Base-by-base conservation (phyloP, 2,329 filamentous ascomycete genomes). In the Colletotrichum gloeosporioides region DNA sequence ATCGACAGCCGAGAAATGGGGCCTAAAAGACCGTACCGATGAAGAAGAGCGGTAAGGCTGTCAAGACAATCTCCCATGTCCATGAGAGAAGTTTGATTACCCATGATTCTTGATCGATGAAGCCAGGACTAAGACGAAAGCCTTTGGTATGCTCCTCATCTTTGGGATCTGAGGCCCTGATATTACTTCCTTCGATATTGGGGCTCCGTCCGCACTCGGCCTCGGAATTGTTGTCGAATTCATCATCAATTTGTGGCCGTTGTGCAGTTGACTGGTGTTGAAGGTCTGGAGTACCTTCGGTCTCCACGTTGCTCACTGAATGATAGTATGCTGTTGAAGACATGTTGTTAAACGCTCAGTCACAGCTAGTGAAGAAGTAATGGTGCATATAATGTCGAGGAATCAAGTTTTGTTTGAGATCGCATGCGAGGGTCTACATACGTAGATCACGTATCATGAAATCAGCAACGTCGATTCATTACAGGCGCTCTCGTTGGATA, bases 141-240 rank as follows among this genome's bases (percentile, higher is more conserved):
- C 13, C n/a, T 13, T 25, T 2, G 2, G n/a, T 2, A 13, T 12
- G n/a, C 9, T 7, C 13, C 22, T 10, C n/a, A 7, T 25, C 0
- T 7, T 55, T 15, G 13, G 3, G 18, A 6, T 15, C n/a, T 10
- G 4, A 13, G 1, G 49, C 12, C 0, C 4, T 9, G 3, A 2
- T 53, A 32, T 5, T 3, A 13, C 12, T 13, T n/a, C 49, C 18
- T 53, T 53, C 4, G 4, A 25, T 15, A 53, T 5, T 12, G 9
- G 9, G 0, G 49, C 9, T 55, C 15, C 4, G 36, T 7, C 22
- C 5, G 0, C n/a, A n/a, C n/a, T 55, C 49, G 6, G 49, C 6
- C 5, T 25, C 49, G 6, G 44, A 53, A 53, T 4, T 12, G 10
- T 22, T 22, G 44, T 22, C 18, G 8, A 6, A 4, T 12, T 53